Base-by-base conservation (phyloP, 345 rosid species). In the Clarkia xantiana region DNA sequence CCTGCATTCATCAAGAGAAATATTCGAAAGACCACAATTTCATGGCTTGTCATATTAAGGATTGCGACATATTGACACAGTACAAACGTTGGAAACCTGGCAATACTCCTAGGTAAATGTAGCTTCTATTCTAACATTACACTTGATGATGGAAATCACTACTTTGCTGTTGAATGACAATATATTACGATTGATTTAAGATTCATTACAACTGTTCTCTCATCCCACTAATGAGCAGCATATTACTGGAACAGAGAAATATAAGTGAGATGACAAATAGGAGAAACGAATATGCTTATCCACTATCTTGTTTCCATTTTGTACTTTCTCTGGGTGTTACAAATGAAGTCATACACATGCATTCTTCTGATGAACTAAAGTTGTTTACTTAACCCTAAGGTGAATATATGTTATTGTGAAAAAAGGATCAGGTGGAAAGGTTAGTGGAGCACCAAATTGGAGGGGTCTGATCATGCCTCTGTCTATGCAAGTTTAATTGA, bases 401-500 rank as follows among this genome's bases (percentile, higher is more conserved):
- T 29, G 36, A 29, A 29, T 29, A 29, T 29, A 6, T 48, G 12
- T 17, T 1, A 36, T 36, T 12, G 14, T 4, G n/a, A 51, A 51
- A 14, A 42, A 10, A 14, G 45, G 10, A 17, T 23, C 60, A 84
- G 94, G 65, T 84, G 96, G 97, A 89, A 80, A 60, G 95, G 97
- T 65, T 87, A 87, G 42, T 54, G 70, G 75, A 72, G 57, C 61
- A 34, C 57, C 45, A 85, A 82, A 60, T 49, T 85, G 25, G 85
- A 85, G 69, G 95, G 97, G 53, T 89, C 97, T 52, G 97, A 89
- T 71, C 97, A 89, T 58, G 82, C 70, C 53, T 94, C 90, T 52
- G 94, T 89, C 47, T 82, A 49, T 67, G 58, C 56, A 49, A 64
- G 62, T 57, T 75, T 80, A 46, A 67, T 25, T 46, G 79, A 67